phyloP scores from a whole-genome alignment of 2,329 filamentous ascomycete species.

The Claviceps monticola region DNA sequence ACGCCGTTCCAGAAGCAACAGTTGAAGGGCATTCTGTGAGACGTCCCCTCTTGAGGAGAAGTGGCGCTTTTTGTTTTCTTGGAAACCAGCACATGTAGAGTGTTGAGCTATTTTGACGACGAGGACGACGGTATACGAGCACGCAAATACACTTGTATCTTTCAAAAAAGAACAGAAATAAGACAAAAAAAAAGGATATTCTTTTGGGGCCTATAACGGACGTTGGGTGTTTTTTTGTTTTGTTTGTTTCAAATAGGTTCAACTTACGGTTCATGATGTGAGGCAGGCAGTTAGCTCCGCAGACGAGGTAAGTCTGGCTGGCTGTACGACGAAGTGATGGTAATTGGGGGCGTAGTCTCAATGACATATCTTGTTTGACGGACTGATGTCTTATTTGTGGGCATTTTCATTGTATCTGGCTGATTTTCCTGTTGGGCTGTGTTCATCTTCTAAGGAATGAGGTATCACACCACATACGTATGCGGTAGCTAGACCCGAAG shows the following conservation, averaged over 20 bases:
- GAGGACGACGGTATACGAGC: neutral
- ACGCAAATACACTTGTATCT: neutral
- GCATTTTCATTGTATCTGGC: no score
- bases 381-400: no score
- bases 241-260: neutral
- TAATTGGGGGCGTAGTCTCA: no score
- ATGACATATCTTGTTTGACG: no score
- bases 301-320: neutral
- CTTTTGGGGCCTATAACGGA: neutral
- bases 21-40: conserved; percentile 62
- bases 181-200: neutral
- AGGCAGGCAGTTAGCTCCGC: neutral
- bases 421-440: no score
- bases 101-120: conserved; percentile 1
- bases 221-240: neutral
- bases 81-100: neutral
- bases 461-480: no score
- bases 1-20: conserved; percentile 66
- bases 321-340: no score
- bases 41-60: neutral
- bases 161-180: neutral
- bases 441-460: no score
- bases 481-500: no score
- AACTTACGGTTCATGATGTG: neutral
- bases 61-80: neutral